Evolutionary conservation across 192 early-diverging fungal species (phyloP), one percentile per base, ranked within the genome.

Genomic region (Linnemannia schmuckeri): DNA sequence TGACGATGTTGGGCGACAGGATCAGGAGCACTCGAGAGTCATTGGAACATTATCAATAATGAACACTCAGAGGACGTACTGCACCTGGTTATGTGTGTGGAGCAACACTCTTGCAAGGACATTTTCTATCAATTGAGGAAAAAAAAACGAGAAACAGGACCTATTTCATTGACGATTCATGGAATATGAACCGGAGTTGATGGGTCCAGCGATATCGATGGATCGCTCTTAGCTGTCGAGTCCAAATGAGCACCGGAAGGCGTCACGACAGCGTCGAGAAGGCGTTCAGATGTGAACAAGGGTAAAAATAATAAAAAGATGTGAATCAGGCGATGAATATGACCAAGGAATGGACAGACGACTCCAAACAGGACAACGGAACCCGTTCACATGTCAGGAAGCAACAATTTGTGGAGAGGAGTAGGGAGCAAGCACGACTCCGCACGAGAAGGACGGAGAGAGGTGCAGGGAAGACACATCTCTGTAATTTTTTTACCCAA

Each of bases 331-430:
- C 54, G 54, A 55, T 55, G 6, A 6, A n/a, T n/a, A 5, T n/a
- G 22, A 55, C 0, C 54, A 55, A 55, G 24, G 54, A n/a, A 55
- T 24, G 54, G 18, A 55, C 54, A 55, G 15, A 52, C 55, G 55
- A 57, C 55, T 57, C 55, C 55, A 20, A 55, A 55, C 54, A 57
- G 55, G 55, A 57, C 24, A 27, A 27, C 55, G n/a, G 55, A 57
- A 57, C 55, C 55, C 55, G 55, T 57, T 57, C 55, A 57, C 55
- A 57, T 57, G 55, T 57, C 55, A 57, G 24, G 55, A 57, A 57
- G 55, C 22, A 57, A 27, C n/a, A 57, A 57, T 27, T 52, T 57
- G 55, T 57, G 55, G 55, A 57, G 55, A 57, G 55, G 54, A 55
- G 24, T 6, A 49, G 13, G 47, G 47, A 49, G 12, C 15, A 49